phyloP scores from a whole-genome alignment of 2,329 filamentous ascomycete genomes.

The Aureobasidium sp. region DNA sequence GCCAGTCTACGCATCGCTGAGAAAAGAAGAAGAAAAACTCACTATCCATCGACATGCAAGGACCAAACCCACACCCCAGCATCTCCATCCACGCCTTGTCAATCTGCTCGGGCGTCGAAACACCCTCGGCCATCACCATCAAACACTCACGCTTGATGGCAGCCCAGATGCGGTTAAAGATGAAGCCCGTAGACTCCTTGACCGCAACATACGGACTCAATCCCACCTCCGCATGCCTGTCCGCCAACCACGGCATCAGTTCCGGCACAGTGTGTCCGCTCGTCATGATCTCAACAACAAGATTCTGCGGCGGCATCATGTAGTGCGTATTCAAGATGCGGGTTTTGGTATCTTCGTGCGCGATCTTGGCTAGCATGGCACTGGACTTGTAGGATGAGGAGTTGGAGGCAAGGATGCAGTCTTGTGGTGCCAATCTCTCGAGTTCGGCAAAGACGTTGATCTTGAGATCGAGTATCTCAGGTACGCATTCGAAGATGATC shows the following conservation, averaged over 20 bases:
- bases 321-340: constrained; percentile 45
- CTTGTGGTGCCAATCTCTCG: constrained; percentile 33
- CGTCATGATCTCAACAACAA: constrained; percentile 47
- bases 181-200: constrained; percentile 45
- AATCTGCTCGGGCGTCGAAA: constrained; percentile 40
- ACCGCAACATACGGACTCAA: constrained; percentile 35
- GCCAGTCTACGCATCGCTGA: too few species aligned
- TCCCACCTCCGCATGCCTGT: constrained; percentile 32
- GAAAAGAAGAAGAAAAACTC: background rate
- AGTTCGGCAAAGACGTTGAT: constrained; percentile 40
- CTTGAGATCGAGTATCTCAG: constrained; percentile 43
- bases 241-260: constrained; percentile 39
- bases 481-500: constrained; percentile 47
- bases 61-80: constrained; percentile 20
- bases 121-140: constrained; percentile 42
- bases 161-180: constrained; percentile 50
- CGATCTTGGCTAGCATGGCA: constrained; percentile 39
- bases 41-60: constrained; percentile 38
- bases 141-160: constrained; percentile 47
- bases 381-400: constrained; percentile 44
- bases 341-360: constrained; percentile 25
- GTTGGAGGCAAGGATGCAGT: constrained; percentile 44
- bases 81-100: constrained; percentile 40
- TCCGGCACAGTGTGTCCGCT: constrained; percentile 34
- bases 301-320: constrained; percentile 37